phyloP scores from a whole-genome alignment of 176 grass and related monocot species.

The Oryza australiensis region DNA sequence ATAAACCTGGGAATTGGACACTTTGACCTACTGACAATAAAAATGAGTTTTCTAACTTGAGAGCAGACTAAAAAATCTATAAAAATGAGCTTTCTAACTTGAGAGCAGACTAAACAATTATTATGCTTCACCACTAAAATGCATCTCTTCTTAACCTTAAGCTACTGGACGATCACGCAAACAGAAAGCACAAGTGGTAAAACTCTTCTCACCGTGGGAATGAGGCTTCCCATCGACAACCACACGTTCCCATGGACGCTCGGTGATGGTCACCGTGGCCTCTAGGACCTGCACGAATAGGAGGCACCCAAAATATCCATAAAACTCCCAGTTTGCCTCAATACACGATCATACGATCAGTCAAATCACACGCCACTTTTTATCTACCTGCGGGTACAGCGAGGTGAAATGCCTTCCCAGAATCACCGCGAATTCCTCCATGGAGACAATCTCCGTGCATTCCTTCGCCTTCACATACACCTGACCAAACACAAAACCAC shows the following conservation, averaged over 20 bases:
- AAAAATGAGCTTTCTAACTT: no score
- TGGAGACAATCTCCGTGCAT: constrained; percentile 64
- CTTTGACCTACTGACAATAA: neutral
- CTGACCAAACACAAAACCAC: constrained; percentile 10
- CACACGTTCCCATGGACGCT: constrained; percentile 94
- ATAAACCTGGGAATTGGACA: neutral
- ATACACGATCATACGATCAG: neutral
- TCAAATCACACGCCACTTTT: neutral
- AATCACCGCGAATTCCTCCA: constrained; percentile 81
- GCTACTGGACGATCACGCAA: neutral
- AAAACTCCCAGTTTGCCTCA: neutral
- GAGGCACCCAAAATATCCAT: neutral
- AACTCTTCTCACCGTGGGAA: constrained; percentile 66
- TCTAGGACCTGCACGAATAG: constrained; percentile 54
- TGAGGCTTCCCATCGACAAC: constrained; percentile 64
- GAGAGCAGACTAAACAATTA: no score
- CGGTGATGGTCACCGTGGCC: constrained; percentile 64
- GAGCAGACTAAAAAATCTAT: neutral
- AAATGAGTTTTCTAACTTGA: neutral
- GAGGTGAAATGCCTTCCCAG: constrained; percentile 79
- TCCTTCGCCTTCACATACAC: constrained; percentile 96
- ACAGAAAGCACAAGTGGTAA: neutral
- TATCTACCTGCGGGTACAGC: constrained; percentile 64
- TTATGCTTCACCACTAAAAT: no score
- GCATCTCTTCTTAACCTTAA: neutral